Conservation (phyloP, 2,329 filamentous ascomycete genomes). For the Laburnicola sp. region DNA sequence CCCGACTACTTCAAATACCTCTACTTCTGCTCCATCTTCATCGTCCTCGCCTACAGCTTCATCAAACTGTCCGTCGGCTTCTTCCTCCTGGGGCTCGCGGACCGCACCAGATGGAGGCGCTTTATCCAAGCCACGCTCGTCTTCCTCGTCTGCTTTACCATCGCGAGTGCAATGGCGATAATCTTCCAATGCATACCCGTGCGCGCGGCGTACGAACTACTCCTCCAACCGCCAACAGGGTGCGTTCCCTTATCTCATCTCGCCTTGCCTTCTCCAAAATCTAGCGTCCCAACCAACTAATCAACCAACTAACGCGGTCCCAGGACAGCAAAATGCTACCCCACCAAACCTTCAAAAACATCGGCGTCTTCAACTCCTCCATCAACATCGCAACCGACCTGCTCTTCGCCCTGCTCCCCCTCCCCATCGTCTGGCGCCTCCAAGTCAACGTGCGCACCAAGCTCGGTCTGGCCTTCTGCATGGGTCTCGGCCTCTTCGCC, state of each 20-base stretch:
- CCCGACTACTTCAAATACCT: constrained; percentile 45
- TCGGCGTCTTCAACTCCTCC: constrained; percentile 53
- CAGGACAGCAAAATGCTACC: constrained; percentile 27
- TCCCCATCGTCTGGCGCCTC: constrained; percentile 49
- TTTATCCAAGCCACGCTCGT: constrained; percentile 48
- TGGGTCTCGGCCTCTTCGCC: constrained; percentile 44
- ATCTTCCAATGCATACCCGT: constrained; percentile 45
- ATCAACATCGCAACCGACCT: constrained; percentile 47
- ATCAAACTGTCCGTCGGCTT: constrained; percentile 55
- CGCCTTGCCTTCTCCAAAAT: not conserved
- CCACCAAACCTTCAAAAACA: constrained; percentile 48
- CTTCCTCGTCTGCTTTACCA: constrained; percentile 27
- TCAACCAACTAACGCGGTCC: not conserved
- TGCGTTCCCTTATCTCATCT: not conserved
- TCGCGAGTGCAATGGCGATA: constrained; percentile 28
- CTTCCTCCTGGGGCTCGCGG: constrained; percentile 51
- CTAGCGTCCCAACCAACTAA: not conserved
- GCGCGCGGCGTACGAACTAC: constrained; percentile 49
- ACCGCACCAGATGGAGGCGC: constrained; percentile 34
- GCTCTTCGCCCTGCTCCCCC: constrained; percentile 47
- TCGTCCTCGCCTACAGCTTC: constrained; percentile 49
- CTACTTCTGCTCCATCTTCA: constrained; percentile 52
- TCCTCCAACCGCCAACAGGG: constrained; percentile 25
- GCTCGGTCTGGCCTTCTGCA: constrained; percentile 38
- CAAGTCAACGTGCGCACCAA: constrained; percentile 49